Evolutionary conservation across 495 filamentous ascomycete genomes (phyloP).

Genomic region (Penicillium canescens): DNA sequence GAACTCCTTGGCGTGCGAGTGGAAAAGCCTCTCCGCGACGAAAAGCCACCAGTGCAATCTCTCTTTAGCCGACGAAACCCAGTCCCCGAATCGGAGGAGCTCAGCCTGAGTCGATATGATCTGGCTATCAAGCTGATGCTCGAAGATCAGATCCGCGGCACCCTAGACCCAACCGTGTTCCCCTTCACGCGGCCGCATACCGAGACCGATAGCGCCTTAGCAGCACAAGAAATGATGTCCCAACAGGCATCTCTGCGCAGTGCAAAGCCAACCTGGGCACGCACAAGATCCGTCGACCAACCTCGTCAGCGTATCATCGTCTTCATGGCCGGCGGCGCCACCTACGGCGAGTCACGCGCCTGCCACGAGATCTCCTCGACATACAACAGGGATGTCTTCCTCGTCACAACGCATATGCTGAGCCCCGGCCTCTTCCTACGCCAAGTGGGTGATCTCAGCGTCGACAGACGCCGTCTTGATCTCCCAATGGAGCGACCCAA

Average conservation of each 20-base stretch:
- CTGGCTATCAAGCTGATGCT: slow-evolving; percentile 62
- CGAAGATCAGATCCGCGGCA: slow-evolving; percentile 64
- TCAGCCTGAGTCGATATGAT: slow-evolving; percentile 51
- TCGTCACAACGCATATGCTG: slow-evolving; percentile 90
- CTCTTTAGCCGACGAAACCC: slow-evolving; percentile 66
- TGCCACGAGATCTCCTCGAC: slow-evolving; percentile 84
- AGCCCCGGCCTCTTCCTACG: slow-evolving; percentile 76
- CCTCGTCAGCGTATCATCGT: slow-evolving; percentile 89
- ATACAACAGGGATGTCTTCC: slow-evolving; percentile 76
- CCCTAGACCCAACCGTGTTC: slow-evolving; percentile 61
- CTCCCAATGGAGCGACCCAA: slow-evolving; percentile 80
- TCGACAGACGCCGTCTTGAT: slow-evolving; percentile 70
- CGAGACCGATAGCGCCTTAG: slow-evolving; percentile 57
- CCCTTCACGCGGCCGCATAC: slow-evolving; percentile 80
- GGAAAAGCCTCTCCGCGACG: slow-evolving; percentile 74
- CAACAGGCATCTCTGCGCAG: slow-evolving; percentile 74
- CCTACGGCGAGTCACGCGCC: slow-evolving; percentile 80
- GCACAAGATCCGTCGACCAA: slow-evolving; percentile 72
- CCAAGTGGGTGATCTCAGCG: slow-evolving; percentile 77
- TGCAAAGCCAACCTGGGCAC: slow-evolving; percentile 94
- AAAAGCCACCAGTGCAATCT: slow-evolving; percentile 59
- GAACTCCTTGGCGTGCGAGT: slow-evolving; percentile 78
- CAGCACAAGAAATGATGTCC: slow-evolving; percentile 56
- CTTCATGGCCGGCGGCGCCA: slow-evolving; percentile 95
- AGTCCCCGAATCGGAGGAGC: slow-evolving; percentile 49